Evolutionary conservation across 257 asterid species (phyloP).

Genomic region (Osmanthus fragrans): DNA sequence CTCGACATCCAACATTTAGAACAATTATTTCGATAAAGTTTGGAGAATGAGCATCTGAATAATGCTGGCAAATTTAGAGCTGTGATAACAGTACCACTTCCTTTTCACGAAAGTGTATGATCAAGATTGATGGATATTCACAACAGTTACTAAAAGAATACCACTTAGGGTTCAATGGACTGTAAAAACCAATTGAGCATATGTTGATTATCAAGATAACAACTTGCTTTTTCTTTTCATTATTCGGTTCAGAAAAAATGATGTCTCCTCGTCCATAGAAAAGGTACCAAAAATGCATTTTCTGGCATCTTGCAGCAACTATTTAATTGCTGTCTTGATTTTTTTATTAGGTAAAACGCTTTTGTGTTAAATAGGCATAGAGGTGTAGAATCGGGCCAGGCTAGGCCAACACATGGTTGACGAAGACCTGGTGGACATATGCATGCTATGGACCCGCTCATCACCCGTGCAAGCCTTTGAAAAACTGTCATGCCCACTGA

Average conservation of each 20-base stretch:
- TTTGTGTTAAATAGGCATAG: too few species aligned
- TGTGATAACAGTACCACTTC: conserved; percentile 83
- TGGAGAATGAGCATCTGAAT: conserved; percentile 98
- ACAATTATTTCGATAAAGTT: conserved; percentile 30
- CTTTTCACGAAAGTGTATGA: conserved; percentile 82
- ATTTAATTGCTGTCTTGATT: too few species aligned
- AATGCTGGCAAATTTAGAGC: conserved; percentile 88
- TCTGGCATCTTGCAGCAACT: background rate
- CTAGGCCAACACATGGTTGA: too few species aligned
- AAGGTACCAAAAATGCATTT: background rate
- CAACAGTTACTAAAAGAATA: background rate
- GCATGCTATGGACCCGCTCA: too few species aligned
- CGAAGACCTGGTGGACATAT: too few species aligned
- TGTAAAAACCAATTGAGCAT: conserved; percentile 24
- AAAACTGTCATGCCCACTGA: too few species aligned
- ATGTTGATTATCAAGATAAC: conserved; percentile 39
- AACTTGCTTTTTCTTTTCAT: conserved; percentile 15
- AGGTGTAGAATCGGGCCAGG: too few species aligned
- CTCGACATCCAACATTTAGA: background rate
- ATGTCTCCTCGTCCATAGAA: conserved; percentile 30
- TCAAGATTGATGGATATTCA: conserved; percentile 45
- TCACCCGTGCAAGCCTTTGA: too few species aligned
- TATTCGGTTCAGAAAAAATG: conserved; percentile 28
- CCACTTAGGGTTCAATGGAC: conserved; percentile 1
- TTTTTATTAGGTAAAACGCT: too few species aligned